phyloP scores from a whole-genome alignment of 495 filamentous ascomycete genomes.

The Monascus purpureus region DNA sequence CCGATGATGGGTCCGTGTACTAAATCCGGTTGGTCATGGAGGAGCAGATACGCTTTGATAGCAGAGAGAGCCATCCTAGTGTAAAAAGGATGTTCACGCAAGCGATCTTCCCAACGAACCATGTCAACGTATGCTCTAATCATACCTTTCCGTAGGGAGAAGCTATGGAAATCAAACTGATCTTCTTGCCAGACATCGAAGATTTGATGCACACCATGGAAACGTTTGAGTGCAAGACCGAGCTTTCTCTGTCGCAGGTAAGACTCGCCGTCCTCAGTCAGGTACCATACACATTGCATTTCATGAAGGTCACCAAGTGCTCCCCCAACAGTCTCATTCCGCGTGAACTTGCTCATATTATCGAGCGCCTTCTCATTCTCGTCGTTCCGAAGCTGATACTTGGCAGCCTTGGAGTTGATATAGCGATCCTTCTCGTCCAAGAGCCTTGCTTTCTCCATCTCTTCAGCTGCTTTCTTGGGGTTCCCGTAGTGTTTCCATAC shows the following conservation, averaged over 20 bases:
- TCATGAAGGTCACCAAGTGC: conserved; percentile 84
- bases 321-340: conserved; percentile 77
- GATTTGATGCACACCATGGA: conserved; percentile 72
- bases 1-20: conserved; percentile 39
- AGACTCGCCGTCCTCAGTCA: conserved; percentile 88
- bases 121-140: conserved; percentile 91
- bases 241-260: conserved; percentile 72
- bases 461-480: conserved; percentile 61
- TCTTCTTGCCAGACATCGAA: conserved; percentile 97
- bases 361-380: conserved; percentile 71
- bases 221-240: conserved; percentile 81
- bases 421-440: conserved; percentile 85
- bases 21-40: conserved; percentile 65
- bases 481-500: conserved; percentile 90
- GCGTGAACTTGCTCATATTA: conserved; percentile 90
- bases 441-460: conserved; percentile 75
- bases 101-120: conserved; percentile 85
- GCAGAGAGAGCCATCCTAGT: conserved; percentile 73
- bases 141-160: conserved; percentile 89
- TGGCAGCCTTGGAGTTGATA: conserved; percentile 96
- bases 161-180: conserved; percentile 97
- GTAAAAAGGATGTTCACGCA: conserved; percentile 89
- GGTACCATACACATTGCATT: conserved; percentile 97
- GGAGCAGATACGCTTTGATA: conserved; percentile 61
- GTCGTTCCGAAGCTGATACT: conserved; percentile 90